These are phyloP conservation scores for Umbellularia californica DNA, from an alignment of 164 flowering plant genomes.

Conservation along the genomic window DNA sequence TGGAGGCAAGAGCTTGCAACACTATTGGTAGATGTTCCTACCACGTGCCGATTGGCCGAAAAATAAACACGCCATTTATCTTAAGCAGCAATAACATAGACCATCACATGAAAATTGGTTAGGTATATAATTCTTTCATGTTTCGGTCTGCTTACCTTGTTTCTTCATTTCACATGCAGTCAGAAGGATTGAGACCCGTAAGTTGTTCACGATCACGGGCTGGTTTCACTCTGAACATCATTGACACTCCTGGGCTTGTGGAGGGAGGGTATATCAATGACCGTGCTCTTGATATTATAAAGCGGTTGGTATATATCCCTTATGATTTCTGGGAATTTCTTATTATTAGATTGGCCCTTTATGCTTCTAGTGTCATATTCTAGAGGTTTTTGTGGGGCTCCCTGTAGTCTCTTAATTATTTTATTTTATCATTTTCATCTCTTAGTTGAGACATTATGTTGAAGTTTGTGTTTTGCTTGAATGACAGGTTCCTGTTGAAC, in stretches of 20 bases:
- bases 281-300: constrained; percentile 72
- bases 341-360: background rate
- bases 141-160: background rate
- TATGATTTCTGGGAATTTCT: background rate
- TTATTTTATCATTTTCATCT: background rate
- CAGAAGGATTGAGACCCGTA: constrained; percentile 77
- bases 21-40: too few relatives aligned
- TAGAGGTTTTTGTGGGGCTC: background rate
- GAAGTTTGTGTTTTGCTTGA: constrained; percentile 5
- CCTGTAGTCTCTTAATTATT: background rate
- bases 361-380: background rate
- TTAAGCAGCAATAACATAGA: background rate
- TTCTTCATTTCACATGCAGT: constrained; percentile 29
- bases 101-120: background rate
- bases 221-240: constrained; percentile 74
- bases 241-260: constrained; percentile 94
- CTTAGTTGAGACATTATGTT: background rate
- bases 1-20: too few relatives aligned
- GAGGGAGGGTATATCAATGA: constrained; percentile 93
- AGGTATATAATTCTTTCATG: background rate
- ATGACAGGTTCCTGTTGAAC: constrained; percentile 79
- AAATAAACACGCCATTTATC: background rate
- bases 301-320: constrained; percentile 43
- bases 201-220: constrained; percentile 72
- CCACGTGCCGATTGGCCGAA: background rate